phyloP scores from a whole-genome alignment of 352 stramenopile species.

The Salisapilia sapeloensis region DNA sequence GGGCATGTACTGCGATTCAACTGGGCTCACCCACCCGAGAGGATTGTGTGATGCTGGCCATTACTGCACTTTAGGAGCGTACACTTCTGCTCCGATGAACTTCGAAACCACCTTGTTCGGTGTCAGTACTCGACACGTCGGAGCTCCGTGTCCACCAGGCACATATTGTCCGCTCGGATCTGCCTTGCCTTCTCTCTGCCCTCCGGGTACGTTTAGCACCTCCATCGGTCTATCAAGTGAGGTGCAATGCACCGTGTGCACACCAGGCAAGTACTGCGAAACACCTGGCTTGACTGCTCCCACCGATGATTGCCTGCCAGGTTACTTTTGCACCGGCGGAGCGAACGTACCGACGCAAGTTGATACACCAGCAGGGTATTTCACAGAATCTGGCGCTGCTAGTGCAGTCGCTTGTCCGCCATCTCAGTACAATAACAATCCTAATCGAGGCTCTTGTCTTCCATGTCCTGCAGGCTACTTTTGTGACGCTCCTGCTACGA shows the following conservation, averaged over 20 bases:
- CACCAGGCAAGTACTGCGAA: conserved; percentile 58
- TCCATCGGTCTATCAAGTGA: conserved; percentile 44
- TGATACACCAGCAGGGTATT: conserved; percentile 27
- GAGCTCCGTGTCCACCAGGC: conserved; percentile 43
- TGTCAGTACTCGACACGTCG: conserved; percentile 42
- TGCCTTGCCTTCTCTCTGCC: conserved; percentile 31
- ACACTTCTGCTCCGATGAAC: conserved; percentile 81
- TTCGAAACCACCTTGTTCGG: conserved; percentile 48
- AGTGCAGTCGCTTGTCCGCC: conserved; percentile 26
- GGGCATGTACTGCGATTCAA: conserved; percentile 86
- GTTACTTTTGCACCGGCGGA: conserved; percentile 64
- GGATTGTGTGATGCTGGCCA: conserved; percentile 80
- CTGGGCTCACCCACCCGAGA: conserved; percentile 43
- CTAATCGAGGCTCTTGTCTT: conserved; percentile 28
- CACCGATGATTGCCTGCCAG: conserved; percentile 52
- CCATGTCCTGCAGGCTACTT: conserved; percentile 56
- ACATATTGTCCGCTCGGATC: conserved; percentile 59
- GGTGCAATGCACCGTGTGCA: conserved; percentile 65
- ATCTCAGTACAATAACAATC: conserved; percentile 43
- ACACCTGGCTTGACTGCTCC: conserved; percentile 42
- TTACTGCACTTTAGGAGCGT: conserved; percentile 80
- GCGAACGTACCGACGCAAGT: conserved; percentile 33
- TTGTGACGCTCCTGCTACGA: conserved; percentile 32
- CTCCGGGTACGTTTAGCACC: conserved; percentile 61
- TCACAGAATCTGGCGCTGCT: conserved; percentile 22